Evolutionary conservation across 2,329 filamentous ascomycete genomes (phyloP).

Genomic region (Cladosporium sp.): DNA sequence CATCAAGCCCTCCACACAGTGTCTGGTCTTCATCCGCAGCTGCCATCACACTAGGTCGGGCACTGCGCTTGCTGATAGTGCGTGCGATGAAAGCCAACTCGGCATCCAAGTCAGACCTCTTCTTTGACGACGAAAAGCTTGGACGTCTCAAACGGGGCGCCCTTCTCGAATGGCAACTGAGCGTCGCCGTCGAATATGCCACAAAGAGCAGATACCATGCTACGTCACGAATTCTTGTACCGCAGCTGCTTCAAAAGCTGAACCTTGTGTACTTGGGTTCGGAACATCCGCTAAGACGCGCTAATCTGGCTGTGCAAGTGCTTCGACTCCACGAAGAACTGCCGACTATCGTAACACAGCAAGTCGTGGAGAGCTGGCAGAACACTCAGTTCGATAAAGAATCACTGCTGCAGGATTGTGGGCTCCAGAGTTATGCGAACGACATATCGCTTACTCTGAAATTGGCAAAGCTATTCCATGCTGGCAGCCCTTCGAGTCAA

Average conservation of each 20-base stretch:
- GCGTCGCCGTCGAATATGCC: conserved; percentile 28
- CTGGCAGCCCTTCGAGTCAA: conserved; percentile 32
- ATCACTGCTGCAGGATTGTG: conserved; percentile 34
- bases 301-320: conserved; percentile 21
- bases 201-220: conserved; percentile 28
- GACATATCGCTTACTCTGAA: conserved; percentile 41
- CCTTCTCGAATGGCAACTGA: conserved; percentile 48
- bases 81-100: conserved; percentile 21
- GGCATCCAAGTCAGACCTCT: conserved; percentile 27
- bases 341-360: conserved; percentile 27
- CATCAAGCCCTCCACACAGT: conserved; percentile 46
- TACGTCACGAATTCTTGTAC: conserved; percentile 24
- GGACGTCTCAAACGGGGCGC: conserved; percentile 37
- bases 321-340: conserved; percentile 31
- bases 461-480: conserved; percentile 49
- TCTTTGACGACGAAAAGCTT: conserved; percentile 40
- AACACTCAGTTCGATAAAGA: background rate
- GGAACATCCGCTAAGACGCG: conserved; percentile 35
- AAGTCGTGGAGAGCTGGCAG: background rate
- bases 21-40: conserved; percentile 29
- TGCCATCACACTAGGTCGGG: conserved; percentile 28
- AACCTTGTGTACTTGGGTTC: conserved; percentile 26
- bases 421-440: conserved; percentile 36
- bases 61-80: conserved; percentile 29
- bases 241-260: conserved; percentile 27